phyloP scores from a whole-genome alignment of 306 rosid species.

The Rosa persica region DNA sequence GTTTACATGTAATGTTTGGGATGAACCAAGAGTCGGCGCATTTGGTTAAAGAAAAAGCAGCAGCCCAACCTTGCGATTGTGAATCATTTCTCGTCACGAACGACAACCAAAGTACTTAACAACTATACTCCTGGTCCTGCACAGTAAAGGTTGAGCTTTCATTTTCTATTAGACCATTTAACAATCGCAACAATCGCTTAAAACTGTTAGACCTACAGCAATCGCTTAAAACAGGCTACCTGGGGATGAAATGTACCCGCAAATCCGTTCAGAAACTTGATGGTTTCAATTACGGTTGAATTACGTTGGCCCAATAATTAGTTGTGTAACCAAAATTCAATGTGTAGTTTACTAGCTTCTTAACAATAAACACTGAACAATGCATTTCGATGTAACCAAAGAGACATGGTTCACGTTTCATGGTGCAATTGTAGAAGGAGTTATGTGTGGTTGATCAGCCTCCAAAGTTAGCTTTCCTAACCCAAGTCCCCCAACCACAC shows the following conservation, averaged over 20 bases:
- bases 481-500: conserved; percentile 73
- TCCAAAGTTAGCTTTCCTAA: conserved; percentile 58
- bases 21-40: too few relatives aligned
- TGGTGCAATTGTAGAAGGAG: background rate
- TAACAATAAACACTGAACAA: background rate
- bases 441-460: conserved; percentile 23
- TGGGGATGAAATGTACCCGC: too few relatives aligned
- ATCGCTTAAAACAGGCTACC: too few relatives aligned
- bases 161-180: background rate
- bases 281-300: too few relatives aligned
- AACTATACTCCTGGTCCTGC: background rate
- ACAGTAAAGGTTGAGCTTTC: background rate
- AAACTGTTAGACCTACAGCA: too few relatives aligned
- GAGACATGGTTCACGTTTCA: background rate
- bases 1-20: background rate
- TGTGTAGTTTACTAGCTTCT: background rate
- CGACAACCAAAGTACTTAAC: background rate
- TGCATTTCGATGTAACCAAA: background rate
- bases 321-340: background rate
- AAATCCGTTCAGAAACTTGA: too few relatives aligned
- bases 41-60: background rate
- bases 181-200: too few relatives aligned
- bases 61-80: too few relatives aligned
- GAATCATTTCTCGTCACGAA: background rate
- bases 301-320: background rate